A percentile compares a stretch with the other conserved stretches of the same genome.
Evolutionary conservation across 441 rosid species (phyloP).

Genomic region (Aquilaria agallochum): DNA sequence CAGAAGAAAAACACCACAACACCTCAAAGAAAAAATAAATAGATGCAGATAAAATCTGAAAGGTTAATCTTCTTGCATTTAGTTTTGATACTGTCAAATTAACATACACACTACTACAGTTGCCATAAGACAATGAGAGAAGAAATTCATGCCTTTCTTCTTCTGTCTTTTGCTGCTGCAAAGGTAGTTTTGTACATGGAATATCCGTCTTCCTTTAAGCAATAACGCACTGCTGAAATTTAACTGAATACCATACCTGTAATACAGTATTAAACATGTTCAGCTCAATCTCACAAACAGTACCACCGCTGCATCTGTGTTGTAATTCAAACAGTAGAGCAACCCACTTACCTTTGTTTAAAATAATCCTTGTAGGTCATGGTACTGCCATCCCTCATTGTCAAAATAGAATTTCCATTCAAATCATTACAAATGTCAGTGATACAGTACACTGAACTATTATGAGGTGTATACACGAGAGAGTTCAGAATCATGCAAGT

Average conservation of each 20-base stretch:
- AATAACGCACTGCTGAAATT: conserved; percentile 32
- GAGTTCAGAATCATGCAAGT: conserved; percentile 55
- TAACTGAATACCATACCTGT: conserved; percentile 56
- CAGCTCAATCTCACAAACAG: not conserved
- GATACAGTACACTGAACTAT: conserved; percentile 51
- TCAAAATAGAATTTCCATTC: conserved; percentile 47
- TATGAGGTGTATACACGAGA: conserved; percentile 80
- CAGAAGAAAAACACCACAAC: not conserved
- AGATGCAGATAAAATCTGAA: not conserved
- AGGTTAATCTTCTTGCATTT: not conserved
- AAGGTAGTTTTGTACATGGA: conserved; percentile 49
- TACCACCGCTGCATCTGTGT: not conserved
- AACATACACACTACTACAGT: not conserved
- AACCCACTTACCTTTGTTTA: conserved; percentile 35
- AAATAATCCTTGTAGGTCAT: conserved; percentile 54
- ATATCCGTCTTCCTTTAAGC: conserved; percentile 55
- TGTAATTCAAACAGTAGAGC: not conserved
- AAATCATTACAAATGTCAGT: conserved; percentile 36
- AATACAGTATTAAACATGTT: conserved; percentile 11
- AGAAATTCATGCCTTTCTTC: conserved; percentile 45
- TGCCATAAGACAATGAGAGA: conserved; percentile 5
- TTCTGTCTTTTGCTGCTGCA: conserved; percentile 35
- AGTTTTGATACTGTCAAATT: too few species aligned
- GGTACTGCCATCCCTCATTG: conserved; percentile 30
- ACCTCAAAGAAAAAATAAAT: not conserved